These are phyloP conservation scores for Pythium guiyangense DNA, from an alignment of 352 stramenopile species.

Conservation along the genomic window DNA sequence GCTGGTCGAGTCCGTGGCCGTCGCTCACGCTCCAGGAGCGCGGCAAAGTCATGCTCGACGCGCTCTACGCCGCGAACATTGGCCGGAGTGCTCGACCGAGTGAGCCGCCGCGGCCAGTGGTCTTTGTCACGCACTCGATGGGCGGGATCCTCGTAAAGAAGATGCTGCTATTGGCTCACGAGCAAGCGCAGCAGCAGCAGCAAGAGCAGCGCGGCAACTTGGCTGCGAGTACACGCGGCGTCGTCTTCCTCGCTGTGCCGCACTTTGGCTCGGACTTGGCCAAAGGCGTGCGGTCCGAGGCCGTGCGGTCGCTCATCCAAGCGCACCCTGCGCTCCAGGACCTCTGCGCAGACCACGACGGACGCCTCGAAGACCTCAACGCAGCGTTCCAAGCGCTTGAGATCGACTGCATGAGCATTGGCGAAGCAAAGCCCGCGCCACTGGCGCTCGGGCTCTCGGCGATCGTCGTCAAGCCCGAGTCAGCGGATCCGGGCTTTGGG, in stretches of 20 bases:
- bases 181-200: slow-evolving; percentile 10
- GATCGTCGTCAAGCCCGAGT: slow-evolving; percentile 74
- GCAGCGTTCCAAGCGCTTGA: slow-evolving; percentile 53
- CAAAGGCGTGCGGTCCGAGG: slow-evolving; percentile 55
- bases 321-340: slow-evolving; percentile 74
- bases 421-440: slow-evolving; percentile 49
- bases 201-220: slow-evolving; percentile 18
- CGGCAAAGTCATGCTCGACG: slow-evolving; percentile 62
- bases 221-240: slow-evolving; percentile 38
- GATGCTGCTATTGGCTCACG: slow-evolving; percentile 56
- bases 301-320: slow-evolving; percentile 65
- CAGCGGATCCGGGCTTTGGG: slow-evolving; percentile 63
- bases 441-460: slow-evolving; percentile 67
- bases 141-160: slow-evolving; percentile 84
- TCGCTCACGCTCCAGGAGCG: slow-evolving; percentile 75
- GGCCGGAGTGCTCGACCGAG: slow-evolving; percentile 19
- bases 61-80: slow-evolving; percentile 65
- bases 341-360: slow-evolving; percentile 43
- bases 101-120: slow-evolving; percentile 31
- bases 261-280: slow-evolving; percentile 81
- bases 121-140: slow-evolving; percentile 89
- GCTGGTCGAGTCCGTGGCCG: slow-evolving; percentile 84
- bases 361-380: slow-evolving; percentile 62
- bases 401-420: slow-evolving; percentile 74
- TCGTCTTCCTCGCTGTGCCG: slow-evolving; percentile 80